A percentile compares a stretch with the other conserved stretches of the same genome.
These are phyloP conservation scores for Kurtzmaniella quercitrusa DNA, from an alignment of 1,139 yeast genomes.

Conservation along the genomic window DNA sequence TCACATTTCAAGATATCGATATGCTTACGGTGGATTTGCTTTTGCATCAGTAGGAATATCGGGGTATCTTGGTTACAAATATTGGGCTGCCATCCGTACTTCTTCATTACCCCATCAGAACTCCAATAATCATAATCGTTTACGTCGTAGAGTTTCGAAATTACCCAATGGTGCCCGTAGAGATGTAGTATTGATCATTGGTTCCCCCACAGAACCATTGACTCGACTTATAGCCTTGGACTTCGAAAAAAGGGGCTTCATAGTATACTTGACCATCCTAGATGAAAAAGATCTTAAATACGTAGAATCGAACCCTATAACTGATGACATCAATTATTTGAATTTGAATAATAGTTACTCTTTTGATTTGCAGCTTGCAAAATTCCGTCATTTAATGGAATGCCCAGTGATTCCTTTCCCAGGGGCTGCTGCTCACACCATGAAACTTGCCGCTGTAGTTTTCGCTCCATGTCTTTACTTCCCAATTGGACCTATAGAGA, in stretches of 20 bases:
- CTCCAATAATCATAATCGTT: slow-evolving; percentile 11
- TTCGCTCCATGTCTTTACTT: slow-evolving; percentile 62
- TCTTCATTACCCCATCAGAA: neutral
- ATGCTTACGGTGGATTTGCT: neutral
- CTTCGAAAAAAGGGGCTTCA: slow-evolving; percentile 73
- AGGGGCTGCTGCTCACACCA: slow-evolving; percentile 51
- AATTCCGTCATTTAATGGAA: slow-evolving; percentile 38
- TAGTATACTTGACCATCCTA: slow-evolving; percentile 69
- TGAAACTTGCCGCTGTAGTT: slow-evolving; percentile 53
- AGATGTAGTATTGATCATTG: slow-evolving; percentile 70
- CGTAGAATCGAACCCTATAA: slow-evolving; percentile 54
- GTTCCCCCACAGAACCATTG: slow-evolving; percentile 75
- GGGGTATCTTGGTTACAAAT: slow-evolving; percentile 11
- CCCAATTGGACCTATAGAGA: slow-evolving; percentile 68
- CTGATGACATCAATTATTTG: slow-evolving; percentile 46
- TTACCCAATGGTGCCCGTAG: slow-evolving; percentile 67
- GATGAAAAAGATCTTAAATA: slow-evolving; percentile 60
- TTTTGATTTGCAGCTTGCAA: slow-evolving; percentile 27
- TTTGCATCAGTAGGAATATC: slow-evolving; percentile 24
- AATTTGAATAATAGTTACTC: slow-evolving; percentile 25
- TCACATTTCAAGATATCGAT: neutral
- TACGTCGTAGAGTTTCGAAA: slow-evolving; percentile 53
- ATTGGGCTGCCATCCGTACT: neutral
- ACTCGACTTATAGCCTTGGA: slow-evolving; percentile 69
- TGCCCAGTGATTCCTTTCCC: slow-evolving; percentile 43